Percentiles rank a stretch among this genome's conserved stretches.
phyloP scores from a whole-genome alignment of 129 eudicot species.

The Artemisia tridentata region DNA sequence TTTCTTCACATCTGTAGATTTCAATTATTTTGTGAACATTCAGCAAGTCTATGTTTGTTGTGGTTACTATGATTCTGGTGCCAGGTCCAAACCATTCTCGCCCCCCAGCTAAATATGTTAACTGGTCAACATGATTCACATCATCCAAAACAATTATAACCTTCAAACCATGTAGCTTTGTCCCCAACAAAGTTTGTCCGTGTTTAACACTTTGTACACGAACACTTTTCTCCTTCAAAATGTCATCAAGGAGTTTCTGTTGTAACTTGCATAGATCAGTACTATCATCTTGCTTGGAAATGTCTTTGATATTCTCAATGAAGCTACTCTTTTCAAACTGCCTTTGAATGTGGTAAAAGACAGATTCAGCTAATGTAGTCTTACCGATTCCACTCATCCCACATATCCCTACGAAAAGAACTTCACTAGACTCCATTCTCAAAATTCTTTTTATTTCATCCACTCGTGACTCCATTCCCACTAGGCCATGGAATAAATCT shows the following conservation, averaged over 20 bases:
- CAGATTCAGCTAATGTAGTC: conserved; percentile 20
- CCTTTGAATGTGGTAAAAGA: neutral
- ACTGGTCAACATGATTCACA: conserved; percentile 22
- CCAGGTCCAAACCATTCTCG: conserved; percentile 27
- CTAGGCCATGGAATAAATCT: neutral
- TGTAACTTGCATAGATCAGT: conserved; percentile 2
- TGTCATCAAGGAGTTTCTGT: conserved; percentile 8
- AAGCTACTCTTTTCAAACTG: neutral
- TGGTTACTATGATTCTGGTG: conserved; percentile 22
- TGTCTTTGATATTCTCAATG: conserved; percentile 22
- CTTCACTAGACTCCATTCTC: conserved; percentile 13
- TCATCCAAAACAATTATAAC: conserved; percentile 21
- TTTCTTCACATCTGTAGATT: conserved; percentile 14
- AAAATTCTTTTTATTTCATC: conserved; percentile 4
- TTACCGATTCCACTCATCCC: conserved; percentile 25
- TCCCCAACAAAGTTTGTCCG: conserved; percentile 10
- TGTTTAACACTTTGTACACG: neutral
- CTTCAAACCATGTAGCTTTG: conserved; percentile 17
- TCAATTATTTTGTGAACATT: neutral
- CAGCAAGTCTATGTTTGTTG: conserved; percentile 17
- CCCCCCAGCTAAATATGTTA: conserved; percentile 19
- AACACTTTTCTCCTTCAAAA: neutral
- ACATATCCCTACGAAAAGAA: conserved; percentile 18
- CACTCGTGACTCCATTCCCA: conserved; percentile 17
- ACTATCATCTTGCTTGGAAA: conserved; percentile 15